phyloP scores from a whole-genome alignment of 1,139 yeast species.

The Yamadazyma buinensis region DNA sequence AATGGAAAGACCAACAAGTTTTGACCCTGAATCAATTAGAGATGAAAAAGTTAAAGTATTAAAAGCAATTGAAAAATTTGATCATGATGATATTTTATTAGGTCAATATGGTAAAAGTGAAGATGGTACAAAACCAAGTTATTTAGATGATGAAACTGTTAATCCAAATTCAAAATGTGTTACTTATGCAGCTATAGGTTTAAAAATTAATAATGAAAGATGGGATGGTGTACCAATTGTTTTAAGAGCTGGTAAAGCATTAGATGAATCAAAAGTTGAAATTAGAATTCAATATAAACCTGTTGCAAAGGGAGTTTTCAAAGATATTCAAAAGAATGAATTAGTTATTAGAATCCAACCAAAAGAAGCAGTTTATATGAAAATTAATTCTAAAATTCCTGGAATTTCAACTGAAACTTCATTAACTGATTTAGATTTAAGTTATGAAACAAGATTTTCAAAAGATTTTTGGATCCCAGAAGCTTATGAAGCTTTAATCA shows the following conservation, averaged over 20 bases:
- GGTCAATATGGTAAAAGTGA: slow-evolving; percentile 86
- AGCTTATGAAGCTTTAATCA: slow-evolving; percentile 92
- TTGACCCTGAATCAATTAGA: slow-evolving; percentile 88
- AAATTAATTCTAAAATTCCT: slow-evolving; percentile 89
- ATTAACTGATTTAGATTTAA: slow-evolving; percentile 84
- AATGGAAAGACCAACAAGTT: slow-evolving; percentile 92
- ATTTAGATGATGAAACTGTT: slow-evolving; percentile 92
- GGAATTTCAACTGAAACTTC: slow-evolving; percentile 82
- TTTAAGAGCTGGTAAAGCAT: slow-evolving; percentile 94
- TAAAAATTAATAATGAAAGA: slow-evolving; percentile 82
- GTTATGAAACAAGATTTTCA: slow-evolving; percentile 74
- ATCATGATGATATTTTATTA: slow-evolving; percentile 61
- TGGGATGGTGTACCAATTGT: slow-evolving; percentile 99
- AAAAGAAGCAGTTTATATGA: slow-evolving; percentile 86
- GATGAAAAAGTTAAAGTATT: slow-evolving; percentile 94
- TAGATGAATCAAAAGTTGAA: slow-evolving; percentile 90
- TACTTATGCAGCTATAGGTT: slow-evolving; percentile 83
- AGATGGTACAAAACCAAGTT: slow-evolving; percentile 88
- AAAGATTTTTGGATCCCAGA: slow-evolving; percentile 93
- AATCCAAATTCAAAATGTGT: slow-evolving; percentile 76
- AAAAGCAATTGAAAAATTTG: slow-evolving; percentile 72
- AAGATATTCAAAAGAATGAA: slow-evolving; percentile 83
- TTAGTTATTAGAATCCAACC: slow-evolving; percentile 94
- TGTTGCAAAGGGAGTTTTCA: slow-evolving; percentile 78
- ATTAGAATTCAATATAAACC: slow-evolving; percentile 89